Base-by-base conservation (phyloP, 768 basidiomycete genomes). In the Tylopilus felleus region DNA sequence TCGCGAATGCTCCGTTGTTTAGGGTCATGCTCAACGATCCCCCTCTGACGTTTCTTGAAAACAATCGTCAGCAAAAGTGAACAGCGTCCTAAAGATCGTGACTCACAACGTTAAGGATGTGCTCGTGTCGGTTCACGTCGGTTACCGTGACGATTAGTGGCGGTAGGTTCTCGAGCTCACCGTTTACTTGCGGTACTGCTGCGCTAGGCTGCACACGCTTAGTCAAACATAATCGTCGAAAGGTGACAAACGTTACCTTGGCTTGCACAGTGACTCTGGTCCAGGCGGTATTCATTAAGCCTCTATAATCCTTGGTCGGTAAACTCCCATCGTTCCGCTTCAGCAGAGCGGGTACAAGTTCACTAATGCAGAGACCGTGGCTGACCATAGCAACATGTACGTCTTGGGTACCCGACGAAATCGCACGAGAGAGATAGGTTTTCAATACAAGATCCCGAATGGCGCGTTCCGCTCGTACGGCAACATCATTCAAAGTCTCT, bases 11-110 rank as follows among this genome's bases (percentile, higher is more conserved):
- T 83, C 57, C 80, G 76, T 66, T 95, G 91, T 54, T 81, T 81
- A 28, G 84, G 82, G 63, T 94, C 91, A 64, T 86, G 79, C 1
- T 85, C 85, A 43, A 90, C 85, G 1, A 92, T 90, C 3, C 88
- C 89, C 55, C 77, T 81, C 67, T 93, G 90, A 5, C 90, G 82
- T 44, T 73, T 77, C 80, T 81, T 56, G 47, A 41, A 48, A 66
- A 65, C 71, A 73, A 52, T 27, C 46, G 41, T 63, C 38, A 53
- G 31, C 13, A 52, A 35, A 47, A 19, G 36, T 41, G 31, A 19
- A 17, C 25, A 38, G 9, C 8, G 39, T 29, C 16, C 13, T 36
- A 28, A 46, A 45, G 28, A 22, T 25, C 17, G 19, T 10, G 19
- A 74, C 84, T 65, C 53, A 89, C 89, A 23, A 90, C 69, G 16